Evolutionary conservation across 345 rosid genomes (phyloP).

Genomic region (Trapa bicornis): DNA sequence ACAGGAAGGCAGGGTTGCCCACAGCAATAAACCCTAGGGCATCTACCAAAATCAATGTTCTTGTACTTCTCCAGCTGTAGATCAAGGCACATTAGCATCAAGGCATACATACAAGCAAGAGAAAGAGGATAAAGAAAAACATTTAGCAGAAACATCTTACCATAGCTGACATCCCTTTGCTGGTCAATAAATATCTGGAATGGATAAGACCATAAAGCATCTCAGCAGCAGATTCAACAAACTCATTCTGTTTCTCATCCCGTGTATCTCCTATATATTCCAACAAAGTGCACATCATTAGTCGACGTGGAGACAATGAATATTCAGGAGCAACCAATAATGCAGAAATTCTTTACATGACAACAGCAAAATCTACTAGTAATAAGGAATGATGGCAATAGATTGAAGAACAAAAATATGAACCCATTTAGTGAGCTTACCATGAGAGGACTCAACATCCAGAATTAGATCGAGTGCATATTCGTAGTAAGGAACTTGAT

Average conservation of each 20-base stretch:
- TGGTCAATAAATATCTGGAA: constrained; percentile 81
- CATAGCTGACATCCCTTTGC: constrained; percentile 95
- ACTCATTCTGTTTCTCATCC: constrained; percentile 88
- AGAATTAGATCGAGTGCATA: constrained; percentile 94
- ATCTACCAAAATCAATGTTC: constrained; percentile 92
- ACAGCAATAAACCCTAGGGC: constrained; percentile 92
- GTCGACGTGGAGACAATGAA: neutral
- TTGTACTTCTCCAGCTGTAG: constrained; percentile 81
- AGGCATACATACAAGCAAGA: neutral
- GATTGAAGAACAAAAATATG: neutral
- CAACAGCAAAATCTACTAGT: neutral
- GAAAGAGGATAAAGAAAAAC: constrained; percentile 1
- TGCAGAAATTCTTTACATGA: neutral
- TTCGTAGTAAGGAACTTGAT: constrained; percentile 95
- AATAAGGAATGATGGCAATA: neutral
- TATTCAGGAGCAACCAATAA: neutral
- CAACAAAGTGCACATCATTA: constrained; percentile 14
- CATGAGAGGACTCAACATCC: constrained; percentile 91
- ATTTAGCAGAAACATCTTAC: constrained; percentile 25
- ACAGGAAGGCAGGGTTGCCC: constrained; percentile 94
- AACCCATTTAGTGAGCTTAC: constrained; percentile 22
- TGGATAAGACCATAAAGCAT: constrained; percentile 96
- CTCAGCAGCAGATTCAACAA: constrained; percentile 94
- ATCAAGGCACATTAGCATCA: neutral
- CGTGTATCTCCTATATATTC: constrained; percentile 69